phyloP scores from a whole-genome alignment of 331 rosid species.

The Malus hybrid region DNA sequence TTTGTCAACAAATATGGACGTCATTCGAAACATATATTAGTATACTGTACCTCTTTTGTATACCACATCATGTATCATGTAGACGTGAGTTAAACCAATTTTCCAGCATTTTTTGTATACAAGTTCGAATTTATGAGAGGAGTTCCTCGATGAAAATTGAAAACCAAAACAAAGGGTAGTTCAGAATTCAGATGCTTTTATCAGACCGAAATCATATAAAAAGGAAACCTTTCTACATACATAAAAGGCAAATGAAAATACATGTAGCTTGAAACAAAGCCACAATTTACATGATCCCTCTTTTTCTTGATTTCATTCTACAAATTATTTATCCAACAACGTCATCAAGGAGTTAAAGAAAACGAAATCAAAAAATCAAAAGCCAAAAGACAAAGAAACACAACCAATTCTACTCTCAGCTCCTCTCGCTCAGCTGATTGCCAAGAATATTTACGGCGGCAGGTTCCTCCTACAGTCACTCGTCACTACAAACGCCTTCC shows the following conservation, averaged over 20 bases:
- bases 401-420: constrained; percentile 43
- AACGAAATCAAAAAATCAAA: neutral
- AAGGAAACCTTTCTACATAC: neutral
- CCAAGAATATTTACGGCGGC: constrained; percentile 62
- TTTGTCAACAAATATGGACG: neutral
- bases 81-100: no score
- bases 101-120: no score
- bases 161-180: no score
- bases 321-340: constrained; percentile 62
- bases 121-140: no score
- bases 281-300: constrained; percentile 15
- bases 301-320: constrained; percentile 16
- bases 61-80: no score
- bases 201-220: neutral
- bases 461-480: constrained; percentile 25
- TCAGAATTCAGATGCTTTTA: no score
- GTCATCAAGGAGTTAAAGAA: constrained; percentile 23
- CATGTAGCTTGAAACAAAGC: neutral
- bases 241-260: neutral
- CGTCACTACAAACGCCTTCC: constrained; percentile 16
- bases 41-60: no score
- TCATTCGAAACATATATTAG: neutral
- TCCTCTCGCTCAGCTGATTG: constrained; percentile 31
- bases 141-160: no score
- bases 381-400: constrained; percentile 18